Conservation (phyloP, 352 stramenopile species). For the Globisporangium megalacanthum region DNA sequence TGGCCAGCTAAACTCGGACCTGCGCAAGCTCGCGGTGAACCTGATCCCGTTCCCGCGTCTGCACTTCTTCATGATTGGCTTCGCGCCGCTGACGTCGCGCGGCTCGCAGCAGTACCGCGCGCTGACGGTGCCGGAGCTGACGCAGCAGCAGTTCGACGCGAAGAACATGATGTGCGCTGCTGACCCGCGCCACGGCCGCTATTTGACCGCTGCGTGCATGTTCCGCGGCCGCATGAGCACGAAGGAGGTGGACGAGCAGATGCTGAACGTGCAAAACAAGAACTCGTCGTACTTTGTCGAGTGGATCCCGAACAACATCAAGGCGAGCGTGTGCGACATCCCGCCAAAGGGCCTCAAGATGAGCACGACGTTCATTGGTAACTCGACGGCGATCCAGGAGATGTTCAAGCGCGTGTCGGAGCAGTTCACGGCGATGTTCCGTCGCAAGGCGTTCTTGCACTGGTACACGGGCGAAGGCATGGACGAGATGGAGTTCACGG, state of each 20-base stretch:
- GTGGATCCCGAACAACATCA: slow-evolving; percentile 99
- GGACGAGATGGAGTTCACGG: slow-evolving; percentile 99
- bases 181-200: slow-evolving; percentile 98
- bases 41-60: slow-evolving; percentile 99
- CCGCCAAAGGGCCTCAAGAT: slow-evolving; percentile 98
- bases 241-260: slow-evolving; percentile 99
- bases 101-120: slow-evolving; percentile 97
- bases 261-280: slow-evolving; percentile 99
- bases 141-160: slow-evolving; percentile 98
- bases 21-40: slow-evolving; percentile 98
- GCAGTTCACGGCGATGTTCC: slow-evolving; percentile 99
- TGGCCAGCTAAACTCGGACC: slow-evolving; percentile 98
- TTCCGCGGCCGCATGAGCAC: slow-evolving; percentile 99
- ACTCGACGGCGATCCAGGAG: slow-evolving; percentile 99
- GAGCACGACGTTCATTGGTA: slow-evolving; percentile 98
- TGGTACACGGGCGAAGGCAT: slow-evolving; percentile 99
- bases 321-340: slow-evolving; percentile 99
- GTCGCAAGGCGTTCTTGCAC: slow-evolving; percentile 99
- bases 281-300: slow-evolving; percentile 99
- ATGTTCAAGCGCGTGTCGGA: slow-evolving; percentile 99
- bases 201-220: slow-evolving; percentile 99
- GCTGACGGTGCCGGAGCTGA: slow-evolving; percentile 97
- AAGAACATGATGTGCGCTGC: slow-evolving; percentile 99
- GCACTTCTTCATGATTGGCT: slow-evolving; percentile 99
- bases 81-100: slow-evolving; percentile 95